These are phyloP conservation scores for Nothophaeocryptopus gaeumannii DNA, from an alignment of 2,329 filamentous ascomycete species.

Conservation along the genomic window DNA sequence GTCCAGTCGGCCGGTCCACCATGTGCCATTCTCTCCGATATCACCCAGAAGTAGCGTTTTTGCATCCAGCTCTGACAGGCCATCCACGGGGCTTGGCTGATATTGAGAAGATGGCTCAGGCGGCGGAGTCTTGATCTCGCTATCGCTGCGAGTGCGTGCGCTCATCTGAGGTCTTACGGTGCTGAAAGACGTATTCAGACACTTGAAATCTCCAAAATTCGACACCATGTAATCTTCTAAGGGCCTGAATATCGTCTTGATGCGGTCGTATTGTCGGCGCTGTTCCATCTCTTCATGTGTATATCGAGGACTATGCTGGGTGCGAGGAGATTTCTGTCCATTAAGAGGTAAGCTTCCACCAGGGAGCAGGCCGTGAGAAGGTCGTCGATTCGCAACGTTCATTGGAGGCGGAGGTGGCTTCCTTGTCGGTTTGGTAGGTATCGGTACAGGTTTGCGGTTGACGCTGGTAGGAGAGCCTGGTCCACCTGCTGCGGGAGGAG, in stretches of 20 bases:
- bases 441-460: slow-evolving; percentile 27
- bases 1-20: slow-evolving; percentile 66
- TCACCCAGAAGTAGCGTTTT: slow-evolving; percentile 73
- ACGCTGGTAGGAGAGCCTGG: slow-evolving; percentile 14
- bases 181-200: slow-evolving; percentile 74
- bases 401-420: slow-evolving; percentile 36
- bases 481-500: background rate
- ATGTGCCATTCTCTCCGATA: slow-evolving; percentile 75
- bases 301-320: slow-evolving; percentile 26
- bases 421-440: slow-evolving; percentile 27
- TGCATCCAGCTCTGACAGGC: slow-evolving; percentile 64
- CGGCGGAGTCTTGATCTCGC: slow-evolving; percentile 38
- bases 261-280: slow-evolving; percentile 34
- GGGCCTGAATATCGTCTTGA: slow-evolving; percentile 66
- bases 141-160: slow-evolving; percentile 45
- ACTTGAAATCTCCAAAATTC: slow-evolving; percentile 67
- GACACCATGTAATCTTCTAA: slow-evolving; percentile 74
- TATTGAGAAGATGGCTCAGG: slow-evolving; percentile 29
- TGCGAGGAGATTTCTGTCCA: slow-evolving; percentile 23
- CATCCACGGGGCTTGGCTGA: slow-evolving; percentile 38
- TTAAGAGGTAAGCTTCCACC: slow-evolving; percentile 19
- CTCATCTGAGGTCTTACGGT: slow-evolving; percentile 45
- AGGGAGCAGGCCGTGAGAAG: slow-evolving; percentile 24
- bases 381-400: slow-evolving; percentile 17
- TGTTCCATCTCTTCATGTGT: slow-evolving; percentile 28